Base-by-base conservation (phyloP, 2,329 filamentous ascomycete species). In the Drechslerella coelobrocha region DNA sequence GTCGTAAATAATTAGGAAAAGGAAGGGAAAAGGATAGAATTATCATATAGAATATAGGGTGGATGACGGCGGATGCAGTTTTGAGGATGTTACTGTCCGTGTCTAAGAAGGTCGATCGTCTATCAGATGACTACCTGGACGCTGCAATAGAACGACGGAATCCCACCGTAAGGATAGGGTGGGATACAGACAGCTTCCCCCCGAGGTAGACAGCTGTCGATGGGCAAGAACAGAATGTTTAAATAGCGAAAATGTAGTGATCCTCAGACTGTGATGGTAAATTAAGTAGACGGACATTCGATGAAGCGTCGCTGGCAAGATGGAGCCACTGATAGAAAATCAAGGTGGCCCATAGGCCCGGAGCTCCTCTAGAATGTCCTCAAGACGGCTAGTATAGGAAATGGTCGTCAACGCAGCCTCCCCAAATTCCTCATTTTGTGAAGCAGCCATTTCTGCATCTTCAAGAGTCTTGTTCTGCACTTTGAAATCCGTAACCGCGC, bases 401-500 rank as follows among this genome's bases (percentile, higher is more conserved):
- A 50, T 29, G 29, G 23, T 59, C 17, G 9, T 14, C 23, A 59
- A 50, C 12, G 59, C 59, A 6, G 24, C 53, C n/a, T 71, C 66
- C 19, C 59, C 59, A 29, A 69, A 12, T 19, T 69, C 65, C 17
- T 71, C 52, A 9, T 55, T 45, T 2, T 45, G 47, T 6, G 59
- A 62, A 3, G 21, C 39, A 1, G 66, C 66, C 19, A 56, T 37
- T 21, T 71, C 59, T 2, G 17, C 37, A 12, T 71, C 66, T 29
- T 71, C 66, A 21, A 71, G 29, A 2, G 52, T 39, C 29, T 71
- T 24, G 39, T 71, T 63, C 31, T 71, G 66, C 12, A 48, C 41
- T 31, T 60, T 79, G 73, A 89, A 88, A 72, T 87, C 84, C 59
- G 84, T 82, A 14, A 87, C 82, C 3, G 83, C 85, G 6, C 81